Percentiles rank a stretch among this genome's conserved stretches.
phyloP scores from a whole-genome alignment of 768 basidiomycete species.

The Russula sp. region DNA sequence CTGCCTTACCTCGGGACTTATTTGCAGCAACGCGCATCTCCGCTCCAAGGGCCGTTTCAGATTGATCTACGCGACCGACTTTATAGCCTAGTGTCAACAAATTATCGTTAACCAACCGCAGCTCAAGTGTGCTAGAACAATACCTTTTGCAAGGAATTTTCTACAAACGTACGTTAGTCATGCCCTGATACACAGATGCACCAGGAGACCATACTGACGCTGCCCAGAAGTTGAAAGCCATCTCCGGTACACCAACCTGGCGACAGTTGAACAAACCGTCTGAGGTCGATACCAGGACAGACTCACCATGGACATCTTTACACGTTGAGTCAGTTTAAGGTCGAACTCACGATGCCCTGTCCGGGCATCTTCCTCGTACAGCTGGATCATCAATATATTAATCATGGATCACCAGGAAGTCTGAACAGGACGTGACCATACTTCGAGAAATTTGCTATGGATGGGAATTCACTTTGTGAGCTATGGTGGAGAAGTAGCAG shows the following conservation, averaged over 20 bases:
- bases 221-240: constrained; percentile 88
- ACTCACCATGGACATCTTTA: constrained; percentile 97
- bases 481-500: background rate
- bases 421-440: constrained; percentile 25
- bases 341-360: constrained; percentile 94
- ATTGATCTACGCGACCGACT: constrained; percentile 94
- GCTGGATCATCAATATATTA: constrained; percentile 25
- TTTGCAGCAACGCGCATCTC: constrained; percentile 88
- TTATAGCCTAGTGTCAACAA: constrained; percentile 59
- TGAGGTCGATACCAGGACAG: background rate
- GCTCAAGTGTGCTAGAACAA: background rate
- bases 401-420: background rate
- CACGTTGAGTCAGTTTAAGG: constrained; percentile 81
- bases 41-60: constrained; percentile 93
- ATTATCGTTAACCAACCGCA: background rate
- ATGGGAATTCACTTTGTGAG: constrained; percentile 13
- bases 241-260: constrained; percentile 93
- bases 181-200: background rate
- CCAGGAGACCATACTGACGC: constrained; percentile 44
- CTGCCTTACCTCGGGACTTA: constrained; percentile 43
- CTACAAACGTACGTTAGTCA: constrained; percentile 30
- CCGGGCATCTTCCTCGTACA: constrained; percentile 95
- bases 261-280: background rate
- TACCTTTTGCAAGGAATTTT: constrained; percentile 79
- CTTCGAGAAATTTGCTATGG: constrained; percentile 75